Evolutionary conservation across 2,329 filamentous ascomycete genomes (phyloP).

Genomic region (Dothidotthia symphoricarpi): DNA sequence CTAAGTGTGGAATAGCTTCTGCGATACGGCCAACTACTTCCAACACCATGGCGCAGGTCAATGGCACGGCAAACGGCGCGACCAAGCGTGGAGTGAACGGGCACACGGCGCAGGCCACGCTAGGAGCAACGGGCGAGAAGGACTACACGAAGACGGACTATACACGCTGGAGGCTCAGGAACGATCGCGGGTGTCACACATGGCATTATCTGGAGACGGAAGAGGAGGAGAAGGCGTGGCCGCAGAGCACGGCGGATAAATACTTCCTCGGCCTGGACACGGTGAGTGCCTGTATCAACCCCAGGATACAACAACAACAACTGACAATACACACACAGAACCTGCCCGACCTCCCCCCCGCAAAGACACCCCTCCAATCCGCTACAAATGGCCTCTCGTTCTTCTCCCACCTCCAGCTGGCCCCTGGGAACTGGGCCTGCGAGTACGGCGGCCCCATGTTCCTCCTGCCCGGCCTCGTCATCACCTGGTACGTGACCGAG

Average conservation of each 20-base stretch:
- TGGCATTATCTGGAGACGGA: constrained; percentile 87
- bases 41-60: constrained; percentile 21
- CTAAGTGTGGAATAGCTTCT: neutral
- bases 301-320: neutral
- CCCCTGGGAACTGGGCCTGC: constrained; percentile 90
- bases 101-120: constrained; percentile 6
- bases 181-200: constrained; percentile 81
- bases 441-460: constrained; percentile 99
- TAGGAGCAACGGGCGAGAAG: constrained; percentile 9
- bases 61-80: constrained; percentile 23
- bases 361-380: constrained; percentile 71
- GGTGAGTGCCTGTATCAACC: constrained; percentile 49
- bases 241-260: constrained; percentile 84
- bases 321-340: constrained; percentile 52
- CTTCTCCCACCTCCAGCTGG: constrained; percentile 84
- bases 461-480: constrained; percentile 78
- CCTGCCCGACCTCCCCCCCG: constrained; percentile 67
- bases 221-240: constrained; percentile 71
- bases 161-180: constrained; percentile 77
- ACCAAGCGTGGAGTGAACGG: constrained; percentile 15
- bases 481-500: constrained; percentile 84
- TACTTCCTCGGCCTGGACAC: constrained; percentile 78
- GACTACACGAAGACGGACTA: constrained; percentile 65
- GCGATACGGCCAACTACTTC: constrained; percentile 1
- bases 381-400: constrained; percentile 82